Percentiles rank a stretch among this genome's conserved stretches.
Conservation (phyloP, 1,284 basidiomycete genomes). For the Austropuccinia psidii region DNA sequence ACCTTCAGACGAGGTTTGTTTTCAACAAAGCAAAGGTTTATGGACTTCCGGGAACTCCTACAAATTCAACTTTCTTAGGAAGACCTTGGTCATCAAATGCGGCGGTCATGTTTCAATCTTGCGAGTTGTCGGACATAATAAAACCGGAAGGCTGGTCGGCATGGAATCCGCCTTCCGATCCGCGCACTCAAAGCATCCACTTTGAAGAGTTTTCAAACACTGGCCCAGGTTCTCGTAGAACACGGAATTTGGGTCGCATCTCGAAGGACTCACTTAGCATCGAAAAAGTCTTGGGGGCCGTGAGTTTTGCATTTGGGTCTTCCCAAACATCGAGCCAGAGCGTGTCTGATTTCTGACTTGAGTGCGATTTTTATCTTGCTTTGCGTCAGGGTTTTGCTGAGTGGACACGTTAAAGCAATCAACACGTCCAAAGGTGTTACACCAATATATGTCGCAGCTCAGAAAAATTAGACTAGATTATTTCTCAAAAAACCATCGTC, state of each 20-base stretch:
- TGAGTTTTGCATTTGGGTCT: too few relatives aligned
- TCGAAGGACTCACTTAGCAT: too few relatives aligned
- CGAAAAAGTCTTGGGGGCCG: slow-evolving; percentile 11
- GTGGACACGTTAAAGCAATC: too few relatives aligned
- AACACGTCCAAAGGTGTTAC: too few relatives aligned
- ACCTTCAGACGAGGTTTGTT: neutral
- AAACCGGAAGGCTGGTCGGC: slow-evolving; percentile 9
- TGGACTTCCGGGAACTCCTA: neutral
- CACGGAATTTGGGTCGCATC: too few relatives aligned
- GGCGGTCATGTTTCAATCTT: neutral
- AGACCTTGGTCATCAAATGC: slow-evolving; percentile 17
- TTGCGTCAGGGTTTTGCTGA: too few relatives aligned
- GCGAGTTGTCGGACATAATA: slow-evolving; percentile 10
- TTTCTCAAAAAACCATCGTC: too few relatives aligned
- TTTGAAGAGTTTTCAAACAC: slow-evolving; percentile 11
- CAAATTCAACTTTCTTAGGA: slow-evolving; percentile 4
- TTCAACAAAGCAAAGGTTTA: slow-evolving; percentile 3
- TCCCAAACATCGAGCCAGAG: too few relatives aligned
- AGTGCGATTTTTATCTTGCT: too few relatives aligned
- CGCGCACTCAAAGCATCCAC: neutral
- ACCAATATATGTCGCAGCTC: too few relatives aligned
- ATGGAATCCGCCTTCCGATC: slow-evolving; percentile 6
- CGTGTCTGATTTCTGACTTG: too few relatives aligned
- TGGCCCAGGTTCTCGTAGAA: neutral
- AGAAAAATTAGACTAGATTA: too few relatives aligned